Base-by-base conservation (phyloP, 192 early-diverging fungal species). In the Linnemannia exigua region DNA sequence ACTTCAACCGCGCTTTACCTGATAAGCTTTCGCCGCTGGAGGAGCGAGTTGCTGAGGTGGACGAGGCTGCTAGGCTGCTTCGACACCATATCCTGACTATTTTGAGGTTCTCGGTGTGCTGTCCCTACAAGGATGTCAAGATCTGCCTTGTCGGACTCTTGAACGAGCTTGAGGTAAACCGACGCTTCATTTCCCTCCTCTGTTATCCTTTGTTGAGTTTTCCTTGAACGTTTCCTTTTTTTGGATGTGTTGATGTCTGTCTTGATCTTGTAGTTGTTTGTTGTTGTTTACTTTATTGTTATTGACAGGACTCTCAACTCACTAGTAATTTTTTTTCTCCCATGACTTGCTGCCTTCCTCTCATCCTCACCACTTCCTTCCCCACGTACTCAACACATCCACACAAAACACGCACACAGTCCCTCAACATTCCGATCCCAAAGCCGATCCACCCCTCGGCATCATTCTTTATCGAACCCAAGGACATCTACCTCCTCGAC, bases 401-500 rank as follows among this genome's bases (percentile, higher is more conserved):
- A 63, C 58, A 63, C 58, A 31, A 6, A 44, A 44, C n/a, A 54
- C 58, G n/a, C n/a, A 31, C 35, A 70, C 76, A 90, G 87, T 48
- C 79, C 19, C 74, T 81, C 25, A 67, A 76, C 72, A 87, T 91
- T 35, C 89, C 89, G 7, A 87, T 89, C 20, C 91, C 91, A 44
- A 82, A 79, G 67, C 84, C 90, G 15, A 85, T 88, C 36, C 80
- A 89, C 51, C 73, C 75, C 3, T 91, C 90, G n/a, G 90, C 91
- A 11, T 92, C 91, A 0, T 89, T 89, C 70, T 92, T 90, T 47
- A 90, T 92, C n/a, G 74, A 87, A 9, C 66, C 88, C 15, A 79
- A 91, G 44, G 91, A 91, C 66, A 85, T 92, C 12, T 88, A 89
- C 63, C 83, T 89, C 25, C 83, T 92, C 67, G 90, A 92, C 80